Evolutionary conservation across 2,329 filamentous ascomycete species (phyloP), one percentile per base, ranked within the genome.

Genomic region (Incumbomyces lentus): DNA sequence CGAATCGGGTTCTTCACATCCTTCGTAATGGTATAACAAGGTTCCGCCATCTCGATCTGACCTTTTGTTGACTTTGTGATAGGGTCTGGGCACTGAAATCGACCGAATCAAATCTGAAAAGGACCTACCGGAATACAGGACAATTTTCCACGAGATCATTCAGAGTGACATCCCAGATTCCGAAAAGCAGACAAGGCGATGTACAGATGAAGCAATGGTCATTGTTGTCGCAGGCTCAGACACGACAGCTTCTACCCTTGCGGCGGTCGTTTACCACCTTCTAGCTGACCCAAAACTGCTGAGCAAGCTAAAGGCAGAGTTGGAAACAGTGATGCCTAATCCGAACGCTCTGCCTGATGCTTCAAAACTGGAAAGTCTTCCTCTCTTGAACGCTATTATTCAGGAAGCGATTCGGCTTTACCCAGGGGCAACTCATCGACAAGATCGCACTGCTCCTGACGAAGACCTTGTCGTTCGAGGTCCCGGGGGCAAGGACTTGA

Each of bases 321-420:
- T 55, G 34, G 36, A 34, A 18, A 26, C 31, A 8, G 46, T 40
- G 6, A 43, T 51, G 14, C 40, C 19, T 36, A 42, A 17, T 48
- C 37, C 42, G 44, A 49, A 26, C 44, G 41, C 12, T 43, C 46
- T 18, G 53, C 39, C 33, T 30, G 30, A 38, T 30, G 41, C 40
- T 8, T 50, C 44, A 7, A 52, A 29, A 30, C 40, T 62, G 14
- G 59, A 61, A 40, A 40, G 58, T 13, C 52, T 62, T 1, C 57
- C 55, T 5, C 62, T 60, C 38, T 49, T 64, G 11, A 55, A 51
- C 13, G 62, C 55, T 6, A 53, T 62, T 12, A 55, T 68, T 33
- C 53, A 60, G 31, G 63, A 66, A 49, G 57, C 55, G 1, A 44
- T 66, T 3, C 58, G 64, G n/a, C 52, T 65, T 3, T 51, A 44